A percentile compares a stretch with the other conserved stretches of the same genome.
phyloP scores from a whole-genome alignment of 768 basidiomycete genomes.

The Lactarius sp. region DNA sequence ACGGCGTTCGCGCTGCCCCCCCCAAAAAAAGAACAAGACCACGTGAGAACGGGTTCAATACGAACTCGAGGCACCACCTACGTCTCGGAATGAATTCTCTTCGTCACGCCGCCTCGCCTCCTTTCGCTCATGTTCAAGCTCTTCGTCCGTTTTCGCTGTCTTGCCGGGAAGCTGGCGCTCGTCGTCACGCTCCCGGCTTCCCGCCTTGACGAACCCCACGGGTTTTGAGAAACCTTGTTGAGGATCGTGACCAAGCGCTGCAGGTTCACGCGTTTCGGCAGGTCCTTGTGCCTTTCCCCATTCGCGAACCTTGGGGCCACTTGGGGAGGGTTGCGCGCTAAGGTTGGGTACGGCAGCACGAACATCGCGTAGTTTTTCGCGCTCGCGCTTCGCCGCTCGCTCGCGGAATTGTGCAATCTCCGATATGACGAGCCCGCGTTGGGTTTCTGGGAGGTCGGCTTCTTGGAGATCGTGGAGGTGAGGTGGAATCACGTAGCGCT shows the following conservation, averaged over 20 bases:
- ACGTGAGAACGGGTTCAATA: not conserved
- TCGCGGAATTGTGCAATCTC: conserved; percentile 97
- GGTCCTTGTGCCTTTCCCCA: conserved; percentile 65
- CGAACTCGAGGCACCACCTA: conserved; percentile 38
- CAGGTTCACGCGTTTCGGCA: conserved; percentile 13
- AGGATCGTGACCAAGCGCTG: conserved; percentile 31
- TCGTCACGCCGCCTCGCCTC: conserved; percentile 72
- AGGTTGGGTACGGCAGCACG: conserved; percentile 51
- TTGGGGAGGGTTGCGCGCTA: conserved; percentile 34
- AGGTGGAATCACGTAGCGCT: conserved; percentile 89
- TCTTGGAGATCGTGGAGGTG: conserved; percentile 96
- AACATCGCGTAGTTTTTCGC: conserved; percentile 82
- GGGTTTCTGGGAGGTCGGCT: conserved; percentile 93
- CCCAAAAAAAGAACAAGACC: not conserved
- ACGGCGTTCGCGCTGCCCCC: conserved; percentile 88
- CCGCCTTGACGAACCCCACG: conserved; percentile 76
- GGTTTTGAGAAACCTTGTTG: conserved; percentile 73
- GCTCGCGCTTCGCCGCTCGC: conserved; percentile 84
- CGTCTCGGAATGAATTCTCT: conserved; percentile 82
- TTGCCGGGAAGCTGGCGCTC: conserved; percentile 35
- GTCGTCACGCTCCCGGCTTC: conserved; percentile 40
- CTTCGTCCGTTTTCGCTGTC: conserved; percentile 74
- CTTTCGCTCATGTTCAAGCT: conserved; percentile 77
- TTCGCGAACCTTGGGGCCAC: conserved; percentile 71
- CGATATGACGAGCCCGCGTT: conserved; percentile 87